Base-by-base conservation (phyloP, 768 basidiomycete species). In the Boletus pseudopeckii region DNA sequence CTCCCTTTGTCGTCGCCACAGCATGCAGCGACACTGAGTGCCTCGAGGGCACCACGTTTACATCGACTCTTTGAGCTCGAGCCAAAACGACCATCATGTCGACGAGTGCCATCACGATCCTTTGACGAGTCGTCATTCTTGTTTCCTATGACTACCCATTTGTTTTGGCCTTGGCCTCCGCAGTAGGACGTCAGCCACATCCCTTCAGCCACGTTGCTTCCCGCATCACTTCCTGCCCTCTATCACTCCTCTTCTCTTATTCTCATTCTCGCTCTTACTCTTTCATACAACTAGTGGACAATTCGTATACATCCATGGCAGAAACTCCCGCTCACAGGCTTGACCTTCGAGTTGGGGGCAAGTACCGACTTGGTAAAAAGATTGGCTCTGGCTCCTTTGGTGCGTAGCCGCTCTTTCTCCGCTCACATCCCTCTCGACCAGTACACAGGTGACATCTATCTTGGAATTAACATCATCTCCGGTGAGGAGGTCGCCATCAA, bases 401-500 rank as follows among this genome's bases (percentile, higher is more conserved):
- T 96, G 65, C 68, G 88, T 78, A 45, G 10, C 48, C 18, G 34
- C 38, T 51, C 43, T 48, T 53, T 28, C 3, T 48, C 39, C n/a
- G 30, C 39, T 22, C 49, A 33, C 37, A 30, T 24, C 14, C 48
- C 47, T 53, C 40, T 37, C 61, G 22, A 65, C 55, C 54, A 40
- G 38, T 22, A 36, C 18, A 37, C 43, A 96, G 96, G 94, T 73
- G 96, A 98, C 71, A 98, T 99, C 75, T 98, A 98, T 72, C 91
- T 98, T 57, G 97, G 97, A 53, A 96, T 97, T 73, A 99, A 98
- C 81, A 98, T 99, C 78, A 98, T 98, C 70, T 98, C 96, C 17
- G 96, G 96, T 24, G 97, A 99, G 72, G 97, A 98, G 71, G 96
- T 98, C 56, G 97, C 94, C 70, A 99, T 99, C 82, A 99, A 99